Percentiles rank a stretch among this genome's conserved stretches.
These are phyloP conservation scores for Rhodotorula diobovata DNA, from an alignment of 768 basidiomycete genomes.

Conservation along the genomic window DNA sequence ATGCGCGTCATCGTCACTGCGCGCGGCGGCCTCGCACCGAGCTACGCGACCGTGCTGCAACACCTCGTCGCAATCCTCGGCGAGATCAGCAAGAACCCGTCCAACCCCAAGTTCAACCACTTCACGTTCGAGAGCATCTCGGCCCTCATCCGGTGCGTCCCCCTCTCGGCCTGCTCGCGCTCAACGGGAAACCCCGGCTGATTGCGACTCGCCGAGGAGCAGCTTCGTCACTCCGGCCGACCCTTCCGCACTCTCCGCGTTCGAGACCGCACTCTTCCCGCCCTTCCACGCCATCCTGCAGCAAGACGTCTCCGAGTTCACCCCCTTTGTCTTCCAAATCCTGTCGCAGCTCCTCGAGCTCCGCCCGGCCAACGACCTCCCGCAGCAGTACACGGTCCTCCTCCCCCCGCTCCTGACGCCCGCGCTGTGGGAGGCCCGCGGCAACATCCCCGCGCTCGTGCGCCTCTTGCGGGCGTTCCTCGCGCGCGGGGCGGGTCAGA, in stretches of 20 bases:
- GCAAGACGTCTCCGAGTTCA: conserved; percentile 92
- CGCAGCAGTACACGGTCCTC: conserved; percentile 69
- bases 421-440: conserved; percentile 84
- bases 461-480: conserved; percentile 81
- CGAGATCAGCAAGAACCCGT: conserved; percentile 88
- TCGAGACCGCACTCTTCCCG: conserved; percentile 76
- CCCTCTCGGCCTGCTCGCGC: conserved; percentile 42
- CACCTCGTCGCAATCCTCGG: conserved; percentile 79
- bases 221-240: conserved; percentile 69
- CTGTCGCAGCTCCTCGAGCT: conserved; percentile 90
- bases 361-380: conserved; percentile 59
- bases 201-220: conserved; percentile 49
- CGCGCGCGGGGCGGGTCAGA: conserved; percentile 61
- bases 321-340: conserved; percentile 95
- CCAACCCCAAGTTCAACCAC: conserved; percentile 96
- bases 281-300: conserved; percentile 83
- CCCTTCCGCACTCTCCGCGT: conserved; percentile 62
- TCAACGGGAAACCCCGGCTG: not conserved
- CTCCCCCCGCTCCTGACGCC: conserved; percentile 80
- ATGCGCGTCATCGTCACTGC: conserved; percentile 93
- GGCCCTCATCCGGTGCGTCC: conserved; percentile 64
- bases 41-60: conserved; percentile 61
- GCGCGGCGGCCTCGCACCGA: conserved; percentile 66
- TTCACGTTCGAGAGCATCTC: conserved; percentile 95
- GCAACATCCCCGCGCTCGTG: conserved; percentile 88